Conservation (phyloP, 139 green algal genomes). For the Picochlorum sp. region DNA sequence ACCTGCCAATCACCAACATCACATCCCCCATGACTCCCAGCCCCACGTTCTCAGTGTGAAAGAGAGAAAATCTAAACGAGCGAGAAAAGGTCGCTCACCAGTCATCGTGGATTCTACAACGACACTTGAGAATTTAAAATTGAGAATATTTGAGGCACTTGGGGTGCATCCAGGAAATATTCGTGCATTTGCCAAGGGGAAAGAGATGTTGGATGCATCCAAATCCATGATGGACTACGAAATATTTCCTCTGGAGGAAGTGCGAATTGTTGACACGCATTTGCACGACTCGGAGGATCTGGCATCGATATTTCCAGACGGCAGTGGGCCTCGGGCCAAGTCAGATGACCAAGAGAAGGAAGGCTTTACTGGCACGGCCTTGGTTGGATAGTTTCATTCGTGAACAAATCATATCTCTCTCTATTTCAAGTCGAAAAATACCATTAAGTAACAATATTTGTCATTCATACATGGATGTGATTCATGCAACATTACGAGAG, state of each 20-base stretch:
- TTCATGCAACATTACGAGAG: neutral
- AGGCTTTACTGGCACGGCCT: slow-evolving; percentile 32
- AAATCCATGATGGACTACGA: slow-evolving; percentile 25
- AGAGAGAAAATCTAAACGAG: slow-evolving; percentile 43
- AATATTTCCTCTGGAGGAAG: slow-evolving; percentile 43
- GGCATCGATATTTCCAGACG: neutral
- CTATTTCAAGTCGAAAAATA: neutral
- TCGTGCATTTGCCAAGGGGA: slow-evolving; percentile 20
- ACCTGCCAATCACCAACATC: neutral
- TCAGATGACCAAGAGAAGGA: neutral
- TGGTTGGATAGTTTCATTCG: slow-evolving; percentile 7
- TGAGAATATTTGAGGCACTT: slow-evolving; percentile 46
- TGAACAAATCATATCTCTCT: neutral
- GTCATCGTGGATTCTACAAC: slow-evolving; percentile 25
- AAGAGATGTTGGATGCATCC: slow-evolving; percentile 11
- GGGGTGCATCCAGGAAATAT: slow-evolving; percentile 51
- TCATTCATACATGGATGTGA: neutral
- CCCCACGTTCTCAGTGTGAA: neutral
- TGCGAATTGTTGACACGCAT: slow-evolving; percentile 30
- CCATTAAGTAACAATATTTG: neutral
- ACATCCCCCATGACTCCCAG: neutral
- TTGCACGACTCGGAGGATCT: slow-evolving; percentile 23
- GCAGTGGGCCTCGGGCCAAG: neutral
- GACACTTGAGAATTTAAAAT: slow-evolving; percentile 34
- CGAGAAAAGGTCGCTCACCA: slow-evolving; percentile 29